Evolutionary conservation across 2,329 filamentous ascomycete species (phyloP).

Genomic region (Stemphylium beticola): DNA sequence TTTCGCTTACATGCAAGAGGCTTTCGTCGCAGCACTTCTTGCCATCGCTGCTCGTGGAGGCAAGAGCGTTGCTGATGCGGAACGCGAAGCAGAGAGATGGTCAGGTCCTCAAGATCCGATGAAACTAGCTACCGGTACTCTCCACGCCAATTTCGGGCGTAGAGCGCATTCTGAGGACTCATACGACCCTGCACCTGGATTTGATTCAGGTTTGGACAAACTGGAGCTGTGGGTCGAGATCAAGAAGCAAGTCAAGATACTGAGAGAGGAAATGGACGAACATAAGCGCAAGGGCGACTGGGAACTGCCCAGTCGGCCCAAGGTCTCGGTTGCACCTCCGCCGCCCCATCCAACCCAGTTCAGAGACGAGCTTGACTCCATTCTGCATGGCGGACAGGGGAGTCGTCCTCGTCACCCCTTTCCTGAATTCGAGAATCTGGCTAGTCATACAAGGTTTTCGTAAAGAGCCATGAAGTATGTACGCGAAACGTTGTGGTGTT

Average conservation of each 20-base stretch:
- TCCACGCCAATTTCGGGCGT: slow-evolving; percentile 12
- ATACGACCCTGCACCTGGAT: not conserved
- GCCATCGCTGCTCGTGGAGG: slow-evolving; percentile 40
- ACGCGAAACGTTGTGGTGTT: no score
- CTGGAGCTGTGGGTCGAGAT: slow-evolving; percentile 51
- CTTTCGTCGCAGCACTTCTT: slow-evolving; percentile 51
- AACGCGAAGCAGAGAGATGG: slow-evolving; percentile 24
- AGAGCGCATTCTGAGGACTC: not conserved
- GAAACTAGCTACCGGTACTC: slow-evolving; percentile 12
- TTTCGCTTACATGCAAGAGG: slow-evolving; percentile 56
- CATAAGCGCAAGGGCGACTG: slow-evolving; percentile 9
- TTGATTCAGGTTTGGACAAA: slow-evolving; percentile 40
- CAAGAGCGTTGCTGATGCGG: slow-evolving; percentile 14
- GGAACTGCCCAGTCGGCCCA: slow-evolving; percentile 6
- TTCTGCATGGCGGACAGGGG: slow-evolving; percentile 22
- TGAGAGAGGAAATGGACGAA: slow-evolving; percentile 50
- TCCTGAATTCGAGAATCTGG: slow-evolving; percentile 9
- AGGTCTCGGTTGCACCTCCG: not conserved
- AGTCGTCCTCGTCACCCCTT: slow-evolving; percentile 2
- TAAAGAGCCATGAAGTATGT: not conserved
- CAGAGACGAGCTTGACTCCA: slow-evolving; percentile 33
- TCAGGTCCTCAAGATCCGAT: slow-evolving; percentile 39
- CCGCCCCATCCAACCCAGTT: slow-evolving; percentile 10
- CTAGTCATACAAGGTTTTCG: not conserved
- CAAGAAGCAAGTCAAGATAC: slow-evolving; percentile 52